Conservation (phyloP, 2,329 filamentous ascomycete genomes). For the Aspergillus ochraceoroseus region DNA sequence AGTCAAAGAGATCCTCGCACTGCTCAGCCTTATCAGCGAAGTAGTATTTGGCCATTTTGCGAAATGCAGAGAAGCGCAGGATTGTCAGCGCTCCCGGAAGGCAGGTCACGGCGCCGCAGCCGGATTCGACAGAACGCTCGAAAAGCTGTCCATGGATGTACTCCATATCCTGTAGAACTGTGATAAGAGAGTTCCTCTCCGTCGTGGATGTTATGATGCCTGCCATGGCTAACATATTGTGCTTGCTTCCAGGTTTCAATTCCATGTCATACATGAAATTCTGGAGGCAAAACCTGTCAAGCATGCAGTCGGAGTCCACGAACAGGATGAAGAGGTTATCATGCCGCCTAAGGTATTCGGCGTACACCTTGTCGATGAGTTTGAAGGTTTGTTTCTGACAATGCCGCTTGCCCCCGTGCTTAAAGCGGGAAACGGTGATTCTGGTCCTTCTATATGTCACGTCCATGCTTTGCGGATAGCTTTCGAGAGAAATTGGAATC, state of each 20-base stretch:
- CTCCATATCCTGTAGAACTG: slow-evolving; percentile 93
- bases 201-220: slow-evolving; percentile 95
- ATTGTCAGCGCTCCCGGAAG: slow-evolving; percentile 93
- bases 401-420: slow-evolving; percentile 86
- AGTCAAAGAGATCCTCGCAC: slow-evolving; percentile 93
- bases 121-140: slow-evolving; percentile 90
- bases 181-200: slow-evolving; percentile 80
- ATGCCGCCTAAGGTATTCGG: slow-evolving; percentile 76
- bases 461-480: slow-evolving; percentile 86
- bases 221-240: slow-evolving; percentile 95
- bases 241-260: slow-evolving; percentile 82
- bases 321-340: slow-evolving; percentile 94
- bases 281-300: slow-evolving; percentile 85
- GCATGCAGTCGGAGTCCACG: slow-evolving; percentile 94
- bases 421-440: slow-evolving; percentile 86
- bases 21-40: slow-evolving; percentile 96
- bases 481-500: slow-evolving; percentile 64
- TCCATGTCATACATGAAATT: slow-evolving; percentile 99
- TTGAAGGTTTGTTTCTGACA: slow-evolving; percentile 92
- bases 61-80: slow-evolving; percentile 90
- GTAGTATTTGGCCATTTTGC: slow-evolving; percentile 96
- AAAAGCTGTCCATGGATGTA: slow-evolving; percentile 96
- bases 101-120: slow-evolving; percentile 89
- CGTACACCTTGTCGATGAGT: slow-evolving; percentile 88
- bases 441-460: slow-evolving; percentile 75